Conservation (phyloP, 345 rosid species). For the Acer negundo region DNA sequence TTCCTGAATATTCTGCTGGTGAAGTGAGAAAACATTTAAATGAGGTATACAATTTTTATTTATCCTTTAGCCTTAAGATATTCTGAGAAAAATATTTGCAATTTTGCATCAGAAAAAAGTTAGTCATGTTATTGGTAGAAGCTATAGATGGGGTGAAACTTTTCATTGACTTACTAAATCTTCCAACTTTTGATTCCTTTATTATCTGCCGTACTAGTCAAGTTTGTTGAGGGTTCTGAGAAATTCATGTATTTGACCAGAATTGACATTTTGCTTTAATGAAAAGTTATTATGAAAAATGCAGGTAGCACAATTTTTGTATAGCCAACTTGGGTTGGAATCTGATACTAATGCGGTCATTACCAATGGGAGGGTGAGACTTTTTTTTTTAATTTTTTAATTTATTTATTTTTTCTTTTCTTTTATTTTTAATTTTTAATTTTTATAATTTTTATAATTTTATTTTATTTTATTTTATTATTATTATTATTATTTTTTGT, state of each 20-base stretch:
- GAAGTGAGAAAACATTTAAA: constrained; percentile 47
- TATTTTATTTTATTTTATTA: too few species aligned
- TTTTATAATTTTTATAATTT: too few species aligned
- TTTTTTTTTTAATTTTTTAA: background rate
- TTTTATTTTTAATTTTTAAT: too few species aligned
- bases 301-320: constrained; percentile 70
- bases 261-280: background rate
- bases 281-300: constrained; percentile 4
- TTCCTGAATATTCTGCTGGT: constrained; percentile 48
- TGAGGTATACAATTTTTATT: constrained; percentile 47
- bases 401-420: too few species aligned
- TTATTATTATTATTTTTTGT: background rate
- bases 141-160: background rate
- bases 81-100: constrained; percentile 4
- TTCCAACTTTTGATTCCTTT: background rate
- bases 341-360: constrained; percentile 70
- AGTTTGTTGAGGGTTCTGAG: background rate
- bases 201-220: background rate
- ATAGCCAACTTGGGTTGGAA: constrained; percentile 64
- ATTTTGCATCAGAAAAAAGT: background rate
- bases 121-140: too few species aligned
- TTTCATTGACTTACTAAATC: background rate
- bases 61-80: constrained; percentile 3
- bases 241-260: constrained; percentile 1
- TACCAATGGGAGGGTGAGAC: constrained; percentile 93